These are phyloP conservation scores for Corrigiola litoralis DNA, from an alignment of 179 eudicot genomes.

Conservation along the genomic window DNA sequence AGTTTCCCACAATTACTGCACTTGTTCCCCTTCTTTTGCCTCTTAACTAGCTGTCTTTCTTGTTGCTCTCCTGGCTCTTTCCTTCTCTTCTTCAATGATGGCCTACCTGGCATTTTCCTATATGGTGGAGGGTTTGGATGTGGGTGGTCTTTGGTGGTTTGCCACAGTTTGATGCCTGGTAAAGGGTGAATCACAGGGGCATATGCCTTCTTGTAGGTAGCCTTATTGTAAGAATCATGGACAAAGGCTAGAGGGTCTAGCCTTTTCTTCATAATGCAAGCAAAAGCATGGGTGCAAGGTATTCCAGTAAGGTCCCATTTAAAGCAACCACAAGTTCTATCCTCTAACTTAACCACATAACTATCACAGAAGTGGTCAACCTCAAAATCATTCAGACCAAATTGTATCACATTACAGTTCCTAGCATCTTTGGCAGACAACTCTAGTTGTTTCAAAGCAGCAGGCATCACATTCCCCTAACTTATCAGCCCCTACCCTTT, in stretches of 20 bases:
- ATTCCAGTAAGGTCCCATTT: constrained; percentile 9
- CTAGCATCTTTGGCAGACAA: background rate
- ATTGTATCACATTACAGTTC: background rate
- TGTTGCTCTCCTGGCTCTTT: background rate
- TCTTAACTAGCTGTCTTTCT: background rate
- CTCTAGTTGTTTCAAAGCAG: background rate
- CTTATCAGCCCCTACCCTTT: background rate
- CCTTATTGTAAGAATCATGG: background rate
- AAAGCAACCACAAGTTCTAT: constrained; percentile 3
- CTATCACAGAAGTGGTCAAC: background rate
- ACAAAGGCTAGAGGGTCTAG: background rate
- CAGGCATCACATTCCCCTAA: background rate
- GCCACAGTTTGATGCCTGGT: background rate
- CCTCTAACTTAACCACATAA: background rate
- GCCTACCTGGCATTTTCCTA: background rate
- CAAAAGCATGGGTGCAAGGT: constrained; percentile 5
- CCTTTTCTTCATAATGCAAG: constrained; percentile 1
- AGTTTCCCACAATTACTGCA: too few species aligned
- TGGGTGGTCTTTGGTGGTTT: background rate
- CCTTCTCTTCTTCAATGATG: background rate
- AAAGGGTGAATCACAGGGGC: background rate
- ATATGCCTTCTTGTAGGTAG: background rate
- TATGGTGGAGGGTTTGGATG: background rate
- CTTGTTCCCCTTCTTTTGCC: background rate
- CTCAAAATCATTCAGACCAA: background rate